A percentile compares a stretch with the other conserved stretches of the same genome.
Evolutionary conservation across 192 early-diverging fungal genomes (phyloP).

Genomic region (Coemansia sp.): DNA sequence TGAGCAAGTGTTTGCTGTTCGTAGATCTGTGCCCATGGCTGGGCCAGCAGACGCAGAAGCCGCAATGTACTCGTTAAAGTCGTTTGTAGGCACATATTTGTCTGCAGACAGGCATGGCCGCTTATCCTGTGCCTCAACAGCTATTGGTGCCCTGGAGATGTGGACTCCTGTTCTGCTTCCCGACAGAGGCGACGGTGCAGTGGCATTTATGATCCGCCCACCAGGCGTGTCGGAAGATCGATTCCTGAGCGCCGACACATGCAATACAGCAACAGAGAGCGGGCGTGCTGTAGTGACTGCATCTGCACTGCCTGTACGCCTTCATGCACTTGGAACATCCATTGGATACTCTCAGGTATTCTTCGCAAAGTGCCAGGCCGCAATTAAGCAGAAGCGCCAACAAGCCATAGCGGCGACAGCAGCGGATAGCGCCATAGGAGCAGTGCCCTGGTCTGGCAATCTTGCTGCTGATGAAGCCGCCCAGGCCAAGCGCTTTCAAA

Average conservation of each 20-base stretch:
- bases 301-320: neutral
- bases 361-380: conserved; percentile 6
- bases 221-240: conserved; percentile 16
- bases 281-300: neutral
- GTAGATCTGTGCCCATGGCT: conserved; percentile 26
- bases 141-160: conserved; percentile 43
- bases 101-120: conserved; percentile 18
- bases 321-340: neutral
- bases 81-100: conserved; percentile 26
- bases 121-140: conserved; percentile 18
- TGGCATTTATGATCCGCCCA: conserved; percentile 27
- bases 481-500: conserved; percentile 14
- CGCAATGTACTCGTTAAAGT: conserved; percentile 33
- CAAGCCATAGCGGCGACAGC: neutral
- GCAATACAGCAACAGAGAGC: neutral
- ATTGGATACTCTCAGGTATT: conserved; percentile 9
- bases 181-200: conserved; percentile 35
- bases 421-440: neutral
- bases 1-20: conserved; percentile 49
- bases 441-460: neutral
- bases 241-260: conserved; percentile 15
- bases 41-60: conserved; percentile 9
- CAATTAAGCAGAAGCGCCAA: neutral
- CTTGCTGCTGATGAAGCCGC: neutral
- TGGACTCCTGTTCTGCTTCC: conserved; percentile 42